Evolutionary conservation across 108 stramenopile species (phyloP).

Genomic region (Stephanodiscus minutulus): DNA sequence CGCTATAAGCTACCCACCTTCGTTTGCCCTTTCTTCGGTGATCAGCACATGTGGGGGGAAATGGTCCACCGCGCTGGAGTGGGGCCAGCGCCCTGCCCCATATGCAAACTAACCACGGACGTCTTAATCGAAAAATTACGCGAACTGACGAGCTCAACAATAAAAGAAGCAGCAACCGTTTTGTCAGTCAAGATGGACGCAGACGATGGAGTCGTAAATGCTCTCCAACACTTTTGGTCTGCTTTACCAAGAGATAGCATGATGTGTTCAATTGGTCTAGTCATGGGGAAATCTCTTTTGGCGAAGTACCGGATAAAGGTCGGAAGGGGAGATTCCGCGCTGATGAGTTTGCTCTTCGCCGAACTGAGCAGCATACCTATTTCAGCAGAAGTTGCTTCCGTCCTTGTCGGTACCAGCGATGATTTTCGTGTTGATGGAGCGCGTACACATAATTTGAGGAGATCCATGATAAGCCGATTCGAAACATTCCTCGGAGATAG

Average conservation of each 20-base stretch:
- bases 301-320: too few relatives aligned
- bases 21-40: conserved; percentile 83
- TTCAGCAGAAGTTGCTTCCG: conserved; percentile 55
- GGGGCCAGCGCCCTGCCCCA: conserved; percentile 66
- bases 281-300: conserved; percentile 29
- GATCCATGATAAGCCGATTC: not conserved
- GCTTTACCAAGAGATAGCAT: conserved; percentile 46
- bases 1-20: conserved; percentile 70
- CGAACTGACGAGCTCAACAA: conserved; percentile 40
- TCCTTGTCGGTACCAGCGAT: conserved; percentile 1
- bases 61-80: conserved; percentile 66
- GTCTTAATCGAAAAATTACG: conserved; percentile 53
- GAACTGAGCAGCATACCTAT: conserved; percentile 41
- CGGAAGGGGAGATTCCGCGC: too few relatives aligned
- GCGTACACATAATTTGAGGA: too few relatives aligned
- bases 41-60: conserved; percentile 81
- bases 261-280: conserved; percentile 40
- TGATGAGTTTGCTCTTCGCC: too few relatives aligned
- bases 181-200: conserved; percentile 48
- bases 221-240: conserved; percentile 57
- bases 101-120: conserved; percentile 53
- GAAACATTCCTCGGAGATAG: conserved; percentile 1
- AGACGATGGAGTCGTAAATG: conserved; percentile 69
- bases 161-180: conserved; percentile 36
- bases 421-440: too few relatives aligned